These are phyloP conservation scores for Lactuca sativa DNA, from an alignment of 129 eudicot genomes.

Conservation along the genomic window DNA sequence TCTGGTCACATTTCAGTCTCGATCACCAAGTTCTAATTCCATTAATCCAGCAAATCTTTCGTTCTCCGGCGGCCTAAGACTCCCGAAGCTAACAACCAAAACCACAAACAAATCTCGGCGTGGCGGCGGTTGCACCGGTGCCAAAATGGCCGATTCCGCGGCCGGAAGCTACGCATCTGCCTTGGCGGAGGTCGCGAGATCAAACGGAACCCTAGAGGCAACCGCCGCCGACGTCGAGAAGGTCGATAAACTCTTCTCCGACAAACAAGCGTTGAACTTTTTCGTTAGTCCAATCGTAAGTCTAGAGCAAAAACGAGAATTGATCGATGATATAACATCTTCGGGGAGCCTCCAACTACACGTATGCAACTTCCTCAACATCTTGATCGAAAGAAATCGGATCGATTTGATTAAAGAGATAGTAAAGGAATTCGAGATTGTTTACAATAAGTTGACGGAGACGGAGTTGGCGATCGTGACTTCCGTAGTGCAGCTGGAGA, in stretches of 20 bases:
- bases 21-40: slow-evolving; percentile 29
- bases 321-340: slow-evolving; percentile 45
- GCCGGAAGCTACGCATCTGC: slow-evolving; percentile 75
- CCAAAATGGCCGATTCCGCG: slow-evolving; percentile 46
- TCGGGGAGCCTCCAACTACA: slow-evolving; percentile 43
- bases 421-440: slow-evolving; percentile 63
- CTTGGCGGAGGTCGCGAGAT: slow-evolving; percentile 58
- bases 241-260: slow-evolving; percentile 58
- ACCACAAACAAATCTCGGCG: slow-evolving; percentile 31
- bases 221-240: slow-evolving; percentile 59
- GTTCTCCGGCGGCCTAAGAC: slow-evolving; percentile 43
- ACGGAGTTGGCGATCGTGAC: slow-evolving; percentile 70
- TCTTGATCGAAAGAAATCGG: slow-evolving; percentile 55
- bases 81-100: slow-evolving; percentile 31
- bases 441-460: slow-evolving; percentile 49
- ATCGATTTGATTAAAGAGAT: slow-evolving; percentile 51
- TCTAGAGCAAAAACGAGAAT: slow-evolving; percentile 37
- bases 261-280: slow-evolving; percentile 31
- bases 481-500: slow-evolving; percentile 71
- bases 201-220: slow-evolving; percentile 58
- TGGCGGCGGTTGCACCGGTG: slow-evolving; percentile 35
- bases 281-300: slow-evolving; percentile 53
- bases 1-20: slow-evolving; percentile 39
- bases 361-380: slow-evolving; percentile 56
- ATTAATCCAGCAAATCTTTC: slow-evolving; percentile 22